Conservation (phyloP, 2,329 filamentous ascomycete species). For the Cladophialophora bantiana region DNA sequence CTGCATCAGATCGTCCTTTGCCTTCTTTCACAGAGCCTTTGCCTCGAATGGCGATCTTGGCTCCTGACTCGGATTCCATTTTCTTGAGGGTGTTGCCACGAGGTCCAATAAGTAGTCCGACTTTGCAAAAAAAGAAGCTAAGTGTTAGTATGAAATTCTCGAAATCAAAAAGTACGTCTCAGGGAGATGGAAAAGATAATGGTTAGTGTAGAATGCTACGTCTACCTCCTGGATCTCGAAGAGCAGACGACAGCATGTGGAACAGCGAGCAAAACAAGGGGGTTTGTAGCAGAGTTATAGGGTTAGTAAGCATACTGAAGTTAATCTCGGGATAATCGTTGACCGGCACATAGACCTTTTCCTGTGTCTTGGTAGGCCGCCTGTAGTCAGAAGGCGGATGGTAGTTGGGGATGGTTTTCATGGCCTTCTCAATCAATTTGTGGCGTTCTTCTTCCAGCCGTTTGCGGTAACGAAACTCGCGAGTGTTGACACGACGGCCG, state of each 20-base stretch:
- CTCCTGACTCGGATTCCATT: slow-evolving; percentile 96
- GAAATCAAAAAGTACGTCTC: slow-evolving; percentile 40
- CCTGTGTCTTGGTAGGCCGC: slow-evolving; percentile 98
- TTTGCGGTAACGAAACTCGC: slow-evolving; percentile 98
- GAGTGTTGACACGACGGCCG: slow-evolving; percentile 97
- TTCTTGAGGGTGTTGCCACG: slow-evolving; percentile 99
- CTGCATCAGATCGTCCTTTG: slow-evolving; percentile 97
- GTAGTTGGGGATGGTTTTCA: slow-evolving; percentile 99
- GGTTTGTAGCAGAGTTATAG: slow-evolving; percentile 77
- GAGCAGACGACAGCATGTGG: slow-evolving; percentile 38
- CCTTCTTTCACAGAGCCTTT: slow-evolving; percentile 99
- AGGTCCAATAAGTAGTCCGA: slow-evolving; percentile 99
- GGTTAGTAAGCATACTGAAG: slow-evolving; percentile 99
- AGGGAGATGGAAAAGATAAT: slow-evolving; percentile 40
- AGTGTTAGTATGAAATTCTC: slow-evolving; percentile 77
- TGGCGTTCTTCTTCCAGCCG: slow-evolving; percentile 97
- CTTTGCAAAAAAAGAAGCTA: slow-evolving; percentile 83
- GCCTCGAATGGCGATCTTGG: slow-evolving; percentile 99
- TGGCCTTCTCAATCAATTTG: slow-evolving; percentile 97
- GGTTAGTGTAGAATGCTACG: slow-evolving; percentile 46
- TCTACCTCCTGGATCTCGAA: slow-evolving; percentile 29
- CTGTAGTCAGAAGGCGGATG: slow-evolving; percentile 98
- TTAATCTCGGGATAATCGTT: slow-evolving; percentile 99
- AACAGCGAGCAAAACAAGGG: slow-evolving; percentile 54
- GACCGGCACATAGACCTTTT: slow-evolving; percentile 99